Conservation (phyloP, 176 grass and related monocot species). For the Musa beccarii region DNA sequence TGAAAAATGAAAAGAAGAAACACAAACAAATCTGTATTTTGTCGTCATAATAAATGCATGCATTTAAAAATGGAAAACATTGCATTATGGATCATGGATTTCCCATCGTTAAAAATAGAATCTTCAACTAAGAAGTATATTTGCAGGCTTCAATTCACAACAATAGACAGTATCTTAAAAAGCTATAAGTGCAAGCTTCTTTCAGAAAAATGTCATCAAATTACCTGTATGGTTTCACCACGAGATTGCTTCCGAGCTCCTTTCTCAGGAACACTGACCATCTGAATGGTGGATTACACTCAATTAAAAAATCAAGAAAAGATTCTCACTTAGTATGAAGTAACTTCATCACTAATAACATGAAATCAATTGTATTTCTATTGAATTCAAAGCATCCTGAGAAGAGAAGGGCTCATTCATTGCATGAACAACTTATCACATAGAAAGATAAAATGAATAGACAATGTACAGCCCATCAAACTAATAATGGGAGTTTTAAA, state of each 20-base stretch:
- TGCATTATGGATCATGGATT: too few relatives aligned
- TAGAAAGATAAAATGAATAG: neutral
- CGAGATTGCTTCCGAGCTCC: conserved; percentile 71
- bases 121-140: neutral
- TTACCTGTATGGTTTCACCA: conserved; percentile 79
- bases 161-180: neutral
- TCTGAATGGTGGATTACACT: conserved; percentile 40
- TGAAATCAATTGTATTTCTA: neutral
- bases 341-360: neutral
- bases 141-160: neutral
- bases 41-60: neutral
- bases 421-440: neutral
- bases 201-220: neutral
- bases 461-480: neutral
- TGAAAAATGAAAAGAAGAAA: neutral
- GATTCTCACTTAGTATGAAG: neutral
- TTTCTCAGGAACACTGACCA: conserved; percentile 90
- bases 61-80: neutral
- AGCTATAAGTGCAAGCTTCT: neutral
- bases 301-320: neutral
- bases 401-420: neutral
- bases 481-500: neutral
- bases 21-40: neutral
- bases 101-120: neutral
- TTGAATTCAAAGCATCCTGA: neutral